Evolutionary conservation across 176 grass and related monocot genomes (phyloP).

Genomic region (Tuctoria greenei): DNA sequence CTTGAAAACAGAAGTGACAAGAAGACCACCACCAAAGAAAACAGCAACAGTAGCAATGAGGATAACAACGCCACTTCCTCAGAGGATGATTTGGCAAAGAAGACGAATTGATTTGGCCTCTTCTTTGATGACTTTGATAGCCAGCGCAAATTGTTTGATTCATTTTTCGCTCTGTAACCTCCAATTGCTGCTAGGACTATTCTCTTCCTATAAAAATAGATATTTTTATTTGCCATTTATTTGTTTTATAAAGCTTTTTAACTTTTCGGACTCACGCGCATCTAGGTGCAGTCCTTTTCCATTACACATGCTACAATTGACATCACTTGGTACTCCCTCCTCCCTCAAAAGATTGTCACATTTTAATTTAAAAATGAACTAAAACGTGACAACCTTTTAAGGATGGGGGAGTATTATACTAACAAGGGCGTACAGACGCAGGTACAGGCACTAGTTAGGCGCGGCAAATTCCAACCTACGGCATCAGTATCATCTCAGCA

Average conservation of each 20-base stretch:
- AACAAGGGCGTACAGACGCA: too few relatives aligned
- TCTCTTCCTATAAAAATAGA: background rate
- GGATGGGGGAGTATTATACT: too few relatives aligned
- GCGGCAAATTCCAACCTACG: background rate
- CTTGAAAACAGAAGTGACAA: slow-evolving; percentile 38
- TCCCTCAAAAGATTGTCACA: too few relatives aligned
- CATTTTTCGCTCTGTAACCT: too few relatives aligned
- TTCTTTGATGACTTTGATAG: background rate
- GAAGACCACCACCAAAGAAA: slow-evolving; percentile 29
- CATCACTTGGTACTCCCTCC: background rate
- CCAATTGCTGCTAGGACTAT: background rate
- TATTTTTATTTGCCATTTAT: background rate
- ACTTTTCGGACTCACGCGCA: too few relatives aligned
- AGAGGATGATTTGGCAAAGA: slow-evolving; percentile 51
- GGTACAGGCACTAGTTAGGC: background rate
- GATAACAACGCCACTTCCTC: slow-evolving; percentile 14
- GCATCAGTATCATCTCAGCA: slow-evolving; percentile 34
- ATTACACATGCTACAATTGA: background rate
- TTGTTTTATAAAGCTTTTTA: background rate
- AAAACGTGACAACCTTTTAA: too few relatives aligned
- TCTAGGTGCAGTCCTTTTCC: background rate
- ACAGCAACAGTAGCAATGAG: slow-evolving; percentile 15
- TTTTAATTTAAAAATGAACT: too few relatives aligned
- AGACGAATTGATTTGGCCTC: slow-evolving; percentile 38
- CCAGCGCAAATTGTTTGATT: too few relatives aligned